These are phyloP conservation scores for Pseudodiploospora longispora DNA, from an alignment of 2,329 filamentous ascomycete species.

Conservation along the genomic window DNA sequence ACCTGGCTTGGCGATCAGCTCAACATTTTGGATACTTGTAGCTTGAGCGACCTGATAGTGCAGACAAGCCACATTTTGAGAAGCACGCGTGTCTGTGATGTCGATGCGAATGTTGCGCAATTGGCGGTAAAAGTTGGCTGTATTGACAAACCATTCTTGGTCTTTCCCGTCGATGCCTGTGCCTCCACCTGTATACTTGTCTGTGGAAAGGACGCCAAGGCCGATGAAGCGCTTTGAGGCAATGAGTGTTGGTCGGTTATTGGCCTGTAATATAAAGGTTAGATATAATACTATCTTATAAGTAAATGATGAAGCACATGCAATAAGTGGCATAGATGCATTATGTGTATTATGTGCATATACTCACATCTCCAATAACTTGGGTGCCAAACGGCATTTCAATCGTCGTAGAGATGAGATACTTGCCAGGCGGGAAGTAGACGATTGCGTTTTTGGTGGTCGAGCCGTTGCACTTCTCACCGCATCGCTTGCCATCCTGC, in stretches of 20 bases:
- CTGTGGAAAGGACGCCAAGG: constrained; percentile 8
- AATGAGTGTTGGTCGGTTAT: constrained; percentile 3
- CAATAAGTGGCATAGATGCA: neutral
- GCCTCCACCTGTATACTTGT: constrained; percentile 10
- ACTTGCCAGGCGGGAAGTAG: constrained; percentile 19
- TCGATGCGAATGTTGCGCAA: constrained; percentile 9
- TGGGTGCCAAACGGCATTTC: constrained; percentile 13
- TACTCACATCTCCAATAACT: constrained; percentile 36
- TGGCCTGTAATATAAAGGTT: constrained; percentile 1
- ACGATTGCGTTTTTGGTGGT: constrained; percentile 12
- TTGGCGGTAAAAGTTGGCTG: constrained; percentile 10
- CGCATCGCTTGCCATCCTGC: neutral
- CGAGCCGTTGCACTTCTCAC: neutral
- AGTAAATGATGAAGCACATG: constrained; percentile 22
- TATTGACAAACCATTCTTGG: constrained; percentile 12
- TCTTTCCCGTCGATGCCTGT: constrained; percentile 6
- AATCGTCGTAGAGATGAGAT: constrained; percentile 14
- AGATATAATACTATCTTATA: neutral
- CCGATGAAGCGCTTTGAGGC: constrained; percentile 6
- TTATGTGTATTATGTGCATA: constrained; percentile 16
- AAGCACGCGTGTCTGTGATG: neutral
- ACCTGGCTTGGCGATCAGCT: neutral
- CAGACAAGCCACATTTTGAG: neutral
- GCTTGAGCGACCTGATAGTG: neutral
- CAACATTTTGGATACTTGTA: neutral